Conservation (phyloP, 2,329 filamentous ascomycete genomes). For the Arthroderma sp. region DNA sequence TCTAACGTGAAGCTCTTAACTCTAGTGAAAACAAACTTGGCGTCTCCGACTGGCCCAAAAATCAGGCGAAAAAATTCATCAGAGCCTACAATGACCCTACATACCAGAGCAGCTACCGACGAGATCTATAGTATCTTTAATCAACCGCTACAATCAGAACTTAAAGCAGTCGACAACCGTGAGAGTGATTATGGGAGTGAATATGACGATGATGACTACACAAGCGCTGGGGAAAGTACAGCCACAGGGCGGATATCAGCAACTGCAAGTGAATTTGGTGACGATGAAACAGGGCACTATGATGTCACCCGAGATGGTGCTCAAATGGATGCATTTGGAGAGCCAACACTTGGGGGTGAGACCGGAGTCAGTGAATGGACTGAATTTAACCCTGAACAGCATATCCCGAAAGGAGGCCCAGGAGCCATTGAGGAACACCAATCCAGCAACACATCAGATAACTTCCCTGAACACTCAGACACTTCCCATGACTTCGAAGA, state of each 20-base stretch:
- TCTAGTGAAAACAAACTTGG: constrained; percentile 83
- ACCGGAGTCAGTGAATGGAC: constrained; percentile 64
- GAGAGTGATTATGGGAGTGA: constrained; percentile 55
- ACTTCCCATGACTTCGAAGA: neutral
- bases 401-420: constrained; percentile 42
- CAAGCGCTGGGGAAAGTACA: constrained; percentile 74
- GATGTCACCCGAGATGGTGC: constrained; percentile 28
- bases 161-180: constrained; percentile 34
- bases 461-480: neutral
- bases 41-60: constrained; percentile 77
- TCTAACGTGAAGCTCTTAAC: constrained; percentile 11
- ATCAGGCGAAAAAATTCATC: constrained; percentile 60
- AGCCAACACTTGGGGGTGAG: constrained; percentile 39
- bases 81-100: constrained; percentile 96
- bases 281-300: constrained; percentile 38
- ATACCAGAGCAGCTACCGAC: constrained; percentile 87
- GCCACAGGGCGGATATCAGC: constrained; percentile 58
- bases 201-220: constrained; percentile 62
- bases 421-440: constrained; percentile 5
- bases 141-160: constrained; percentile 52
- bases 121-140: constrained; percentile 98
- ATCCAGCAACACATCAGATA: neutral
- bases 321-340: constrained; percentile 23
- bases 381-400: constrained; percentile 64
- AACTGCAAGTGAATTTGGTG: constrained; percentile 50